Base-by-base conservation (phyloP, 2,329 filamentous ascomycete species). In the Ceratocystis diversiconidia region DNA sequence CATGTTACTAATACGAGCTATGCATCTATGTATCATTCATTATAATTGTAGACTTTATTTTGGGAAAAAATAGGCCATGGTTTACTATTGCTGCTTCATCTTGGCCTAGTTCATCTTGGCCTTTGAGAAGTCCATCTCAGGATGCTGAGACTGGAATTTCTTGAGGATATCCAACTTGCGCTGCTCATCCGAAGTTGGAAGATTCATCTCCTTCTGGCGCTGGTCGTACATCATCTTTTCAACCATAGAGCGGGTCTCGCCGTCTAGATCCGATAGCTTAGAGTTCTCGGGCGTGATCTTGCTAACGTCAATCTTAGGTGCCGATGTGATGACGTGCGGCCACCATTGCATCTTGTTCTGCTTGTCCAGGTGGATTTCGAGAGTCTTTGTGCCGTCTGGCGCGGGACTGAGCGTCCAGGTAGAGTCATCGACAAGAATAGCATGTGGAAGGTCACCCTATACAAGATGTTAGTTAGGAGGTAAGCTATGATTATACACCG, bases 211-310 rank as follows among this genome's bases (percentile, higher is more conserved):
- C 84, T 99, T 99, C 79, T 97, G 92, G 70, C 89, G 82, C 81
- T 99, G 94, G 79, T 99, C 94, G 72, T 83, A 99, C 94, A 99
- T 99, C 94, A 99, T 99, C 84, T 99, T 99, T 85, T 99, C 94
- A 57, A 99, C 94, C 92, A 99, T 97, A 67, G 86, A 84, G 69
- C 94, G 84, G 64, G 94, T 99, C 80, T 95, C 89, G 68, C 94
- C 94, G 73, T 97, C 92, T 70, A 99, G 79, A 75, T 99, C 94
- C 66, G 88, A 86, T 72, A 99, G 80, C 75, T 91, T 95, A 73
- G 87, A 92, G 74, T 88, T 92, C 77, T 97, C 94, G 25, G 94
- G 94, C 74, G 86, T 84, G 76, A 99, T 97, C 80, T 96, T 96
- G 71, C 87, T 86, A 44, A 95, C 90, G 77, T 99, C 94, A 76